Base-by-base conservation (phyloP, 2,329 filamentous ascomycete species). In the Parafenestella ontariensis region DNA sequence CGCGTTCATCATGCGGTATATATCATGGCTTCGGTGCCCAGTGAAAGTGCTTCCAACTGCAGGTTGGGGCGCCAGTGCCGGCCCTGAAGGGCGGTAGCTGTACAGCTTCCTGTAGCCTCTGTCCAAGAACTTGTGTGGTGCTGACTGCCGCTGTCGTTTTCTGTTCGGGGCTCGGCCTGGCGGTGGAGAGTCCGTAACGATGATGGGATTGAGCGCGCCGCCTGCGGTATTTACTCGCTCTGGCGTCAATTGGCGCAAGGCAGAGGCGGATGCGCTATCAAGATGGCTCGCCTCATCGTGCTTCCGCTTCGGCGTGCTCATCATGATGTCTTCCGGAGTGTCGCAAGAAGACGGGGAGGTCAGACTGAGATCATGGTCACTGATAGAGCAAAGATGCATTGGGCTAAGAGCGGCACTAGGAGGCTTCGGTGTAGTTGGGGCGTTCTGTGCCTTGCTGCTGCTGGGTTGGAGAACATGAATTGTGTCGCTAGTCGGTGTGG, bases 161-260 rank as follows among this genome's bases (percentile, higher is more conserved):
- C 29, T 40, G 33, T 52, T 29, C 31, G 37, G 20, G 15, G 13
- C 20, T 47, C 20, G 45, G 9, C 8, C 13, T 17, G 11, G 29
- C 45, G 66, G 56, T 10, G 56, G 51, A 15, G 54, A 47, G 18
- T 62, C 61, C n/a, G 58, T 49, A 21, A 71, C 45, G 26, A 64
- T 49, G n/a, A 72, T 72, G 13, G 69, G 69, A 21, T 70, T 59
- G 6, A 63, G 46, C 4, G 48, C 46, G 37, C 59, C 67, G 40
- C 66, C 66, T 26, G 53, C 45, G 31, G 36, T 43, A 15, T 42
- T 41, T 20, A 15, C 36, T 3, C 47, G 29, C 31, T 52, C 54
- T n/a, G 42, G 18, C 11, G 34, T 29, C 17, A 45, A 47, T 3
- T 24, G 42, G 15, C 36, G 50, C 5, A 55, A 10, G 6, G 46